These are phyloP conservation scores for Colletotrichum horii DNA, from an alignment of 2,329 filamentous ascomycete genomes.

Conservation along the genomic window DNA sequence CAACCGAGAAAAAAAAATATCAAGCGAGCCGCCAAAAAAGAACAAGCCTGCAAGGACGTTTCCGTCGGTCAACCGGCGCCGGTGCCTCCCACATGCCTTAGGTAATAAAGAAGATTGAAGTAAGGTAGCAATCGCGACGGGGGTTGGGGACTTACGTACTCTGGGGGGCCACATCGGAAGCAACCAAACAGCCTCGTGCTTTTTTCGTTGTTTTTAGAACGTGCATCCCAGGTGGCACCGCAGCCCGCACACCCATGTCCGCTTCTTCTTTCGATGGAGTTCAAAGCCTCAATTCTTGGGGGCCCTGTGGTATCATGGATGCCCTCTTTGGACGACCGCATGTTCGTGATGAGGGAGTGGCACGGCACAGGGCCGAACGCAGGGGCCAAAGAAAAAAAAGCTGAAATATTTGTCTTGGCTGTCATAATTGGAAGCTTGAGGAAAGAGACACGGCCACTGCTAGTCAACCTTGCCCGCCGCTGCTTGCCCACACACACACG, in stretches of 20 bases:
- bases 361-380: neutral
- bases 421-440: neutral
- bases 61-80: neutral
- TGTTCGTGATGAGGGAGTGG: neutral
- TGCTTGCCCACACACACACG: neutral
- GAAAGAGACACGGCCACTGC: neutral
- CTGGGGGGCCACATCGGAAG: neutral
- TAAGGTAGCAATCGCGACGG: neutral
- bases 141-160: neutral
- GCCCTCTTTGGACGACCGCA: neutral
- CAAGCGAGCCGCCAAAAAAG: neutral
- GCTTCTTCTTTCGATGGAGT: neutral
- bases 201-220: neutral
- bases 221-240: neutral
- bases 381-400: neutral
- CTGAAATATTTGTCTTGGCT: neutral
- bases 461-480: neutral
- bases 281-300: neutral
- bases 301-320: neutral
- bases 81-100: neutral
- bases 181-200: neutral
- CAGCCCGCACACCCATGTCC: neutral
- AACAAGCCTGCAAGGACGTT: neutral
- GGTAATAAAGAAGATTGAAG: neutral
- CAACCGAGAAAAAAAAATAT: neutral